Percentiles rank a stretch among this genome's conserved stretches.
Evolutionary conservation across 108 stramenopile species (phyloP).

Genomic region (Cyclotella cryptica): DNA sequence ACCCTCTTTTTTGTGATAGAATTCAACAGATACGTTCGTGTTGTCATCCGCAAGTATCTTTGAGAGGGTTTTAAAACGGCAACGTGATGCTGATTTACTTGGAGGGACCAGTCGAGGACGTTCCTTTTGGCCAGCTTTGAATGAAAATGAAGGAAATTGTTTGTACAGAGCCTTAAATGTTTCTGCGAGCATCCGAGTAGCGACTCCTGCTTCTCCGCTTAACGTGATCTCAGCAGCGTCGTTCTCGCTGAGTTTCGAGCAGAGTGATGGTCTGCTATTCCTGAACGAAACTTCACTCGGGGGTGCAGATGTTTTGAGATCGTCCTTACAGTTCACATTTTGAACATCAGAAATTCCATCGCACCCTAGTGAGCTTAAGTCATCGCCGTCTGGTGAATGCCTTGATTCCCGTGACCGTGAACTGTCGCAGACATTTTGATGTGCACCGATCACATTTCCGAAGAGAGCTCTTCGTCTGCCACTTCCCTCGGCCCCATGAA

Average conservation of each 20-base stretch:
- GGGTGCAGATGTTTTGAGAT: not conserved
- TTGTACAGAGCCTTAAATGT: not conserved
- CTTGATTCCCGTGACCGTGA: not conserved
- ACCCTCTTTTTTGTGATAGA: not conserved
- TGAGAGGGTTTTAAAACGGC: not conserved
- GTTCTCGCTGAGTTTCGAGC: slow-evolving; percentile 3
- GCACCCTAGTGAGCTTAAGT: slow-evolving; percentile 22
- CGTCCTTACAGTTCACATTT: not conserved
- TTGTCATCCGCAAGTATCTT: not conserved
- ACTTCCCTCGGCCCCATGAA: slow-evolving; percentile 28
- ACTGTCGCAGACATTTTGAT: not conserved
- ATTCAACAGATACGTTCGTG: slow-evolving; percentile 11
- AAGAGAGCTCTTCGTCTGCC: slow-evolving; percentile 17
- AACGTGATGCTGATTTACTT: not conserved
- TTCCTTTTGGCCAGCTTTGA: not conserved
- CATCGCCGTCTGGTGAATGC: not conserved
- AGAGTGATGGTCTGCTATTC: not conserved
- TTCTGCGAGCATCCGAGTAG: slow-evolving; percentile 4
- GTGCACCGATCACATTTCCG: not conserved
- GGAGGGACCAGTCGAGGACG: not conserved
- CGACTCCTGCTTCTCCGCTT: not conserved
- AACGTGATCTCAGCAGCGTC: not conserved
- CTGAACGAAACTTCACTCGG: slow-evolving; percentile 16
- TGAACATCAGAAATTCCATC: slow-evolving; percentile 26
- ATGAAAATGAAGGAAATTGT: not conserved